Conservation (phyloP, 2,329 filamentous ascomycete genomes). For the Colletotrichum sp. region DNA sequence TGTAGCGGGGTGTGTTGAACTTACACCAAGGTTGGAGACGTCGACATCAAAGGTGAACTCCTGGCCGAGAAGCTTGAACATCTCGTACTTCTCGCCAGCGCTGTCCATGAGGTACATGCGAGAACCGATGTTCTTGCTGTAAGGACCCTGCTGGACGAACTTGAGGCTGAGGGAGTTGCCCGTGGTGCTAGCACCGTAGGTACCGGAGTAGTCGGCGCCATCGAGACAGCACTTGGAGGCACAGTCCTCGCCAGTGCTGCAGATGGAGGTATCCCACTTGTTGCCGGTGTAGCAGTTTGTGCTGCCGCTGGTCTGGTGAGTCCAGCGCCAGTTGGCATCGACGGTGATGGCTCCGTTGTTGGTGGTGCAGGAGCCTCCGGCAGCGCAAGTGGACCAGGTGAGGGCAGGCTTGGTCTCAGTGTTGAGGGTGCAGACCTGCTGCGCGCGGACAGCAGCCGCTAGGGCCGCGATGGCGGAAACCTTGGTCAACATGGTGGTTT, state of each 20-base stretch:
- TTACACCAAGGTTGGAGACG: constrained; percentile 58
- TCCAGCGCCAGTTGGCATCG: constrained; percentile 68
- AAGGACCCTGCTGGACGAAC: constrained; percentile 59
- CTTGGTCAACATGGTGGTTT: constrained; percentile 20
- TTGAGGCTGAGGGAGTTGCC: constrained; percentile 57
- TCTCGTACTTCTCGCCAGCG: constrained; percentile 61
- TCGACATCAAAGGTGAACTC: constrained; percentile 78
- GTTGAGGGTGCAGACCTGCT: constrained; percentile 54
- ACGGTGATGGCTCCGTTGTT: constrained; percentile 57
- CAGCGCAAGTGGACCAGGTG: constrained; percentile 58
- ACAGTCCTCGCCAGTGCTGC: constrained; percentile 46
- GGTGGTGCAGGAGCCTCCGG: constrained; percentile 52
- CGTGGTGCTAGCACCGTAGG: constrained; percentile 59
- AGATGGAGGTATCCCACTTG: constrained; percentile 46
- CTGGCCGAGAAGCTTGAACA: constrained; percentile 50
- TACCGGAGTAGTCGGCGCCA: constrained; percentile 55
- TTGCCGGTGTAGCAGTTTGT: constrained; percentile 65
- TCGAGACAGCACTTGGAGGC: constrained; percentile 57
- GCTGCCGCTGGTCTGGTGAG: constrained; percentile 48
- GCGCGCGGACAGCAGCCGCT: constrained; percentile 37
- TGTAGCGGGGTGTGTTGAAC: neutral
- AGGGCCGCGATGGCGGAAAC: constrained; percentile 44
- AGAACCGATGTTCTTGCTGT: constrained; percentile 53
- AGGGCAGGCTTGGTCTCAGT: constrained; percentile 58
- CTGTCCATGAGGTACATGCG: constrained; percentile 69